Evolutionary conservation across 352 stramenopile species (phyloP).

Genomic region (Phytopythium montanum): DNA sequence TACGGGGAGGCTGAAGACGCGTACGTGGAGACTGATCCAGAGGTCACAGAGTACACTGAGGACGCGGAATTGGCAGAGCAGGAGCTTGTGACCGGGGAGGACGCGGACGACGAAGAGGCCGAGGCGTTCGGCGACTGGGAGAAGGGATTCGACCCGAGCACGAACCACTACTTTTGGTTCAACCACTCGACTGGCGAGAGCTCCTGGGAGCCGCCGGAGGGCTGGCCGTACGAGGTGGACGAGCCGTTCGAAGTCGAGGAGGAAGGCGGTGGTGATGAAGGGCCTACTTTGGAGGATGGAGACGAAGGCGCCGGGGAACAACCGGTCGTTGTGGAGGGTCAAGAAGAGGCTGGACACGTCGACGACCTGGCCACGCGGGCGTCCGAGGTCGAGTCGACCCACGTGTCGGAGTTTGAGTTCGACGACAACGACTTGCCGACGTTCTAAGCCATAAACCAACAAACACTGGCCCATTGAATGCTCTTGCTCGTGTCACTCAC

Average conservation of each 20-base stretch:
- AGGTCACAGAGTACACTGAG: slow-evolving; percentile 8
- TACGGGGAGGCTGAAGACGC: background rate
- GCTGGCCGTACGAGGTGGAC: slow-evolving; percentile 72
- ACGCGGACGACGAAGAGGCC: slow-evolving; percentile 72
- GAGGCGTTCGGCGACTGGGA: slow-evolving; percentile 83
- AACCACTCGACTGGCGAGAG: slow-evolving; percentile 79
- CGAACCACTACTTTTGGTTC: slow-evolving; percentile 89
- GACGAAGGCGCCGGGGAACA: slow-evolving; percentile 9
- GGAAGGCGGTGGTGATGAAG: slow-evolving; percentile 13
- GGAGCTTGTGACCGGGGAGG: slow-evolving; percentile 35
- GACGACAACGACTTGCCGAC: slow-evolving; percentile 60
- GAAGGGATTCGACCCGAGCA: slow-evolving; percentile 76
- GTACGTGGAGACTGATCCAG: slow-evolving; percentile 10
- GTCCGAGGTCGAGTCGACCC: slow-evolving; percentile 12
- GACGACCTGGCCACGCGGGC: slow-evolving; percentile 5
- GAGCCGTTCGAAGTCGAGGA: slow-evolving; percentile 44
- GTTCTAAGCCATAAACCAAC: slow-evolving; percentile 18
- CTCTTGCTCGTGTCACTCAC: background rate
- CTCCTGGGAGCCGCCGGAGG: slow-evolving; percentile 71
- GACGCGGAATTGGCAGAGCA: slow-evolving; percentile 1
- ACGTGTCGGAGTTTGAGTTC: slow-evolving; percentile 41
- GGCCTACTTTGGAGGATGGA: slow-evolving; percentile 15
- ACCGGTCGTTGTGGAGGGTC: slow-evolving; percentile 2
- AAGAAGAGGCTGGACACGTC: slow-evolving; percentile 13
- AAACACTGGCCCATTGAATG: background rate